A percentile compares a stretch with the other conserved stretches of the same genome.
Conservation (phyloP, 129 eudicot species). For the Flaveria bidentis region DNA sequence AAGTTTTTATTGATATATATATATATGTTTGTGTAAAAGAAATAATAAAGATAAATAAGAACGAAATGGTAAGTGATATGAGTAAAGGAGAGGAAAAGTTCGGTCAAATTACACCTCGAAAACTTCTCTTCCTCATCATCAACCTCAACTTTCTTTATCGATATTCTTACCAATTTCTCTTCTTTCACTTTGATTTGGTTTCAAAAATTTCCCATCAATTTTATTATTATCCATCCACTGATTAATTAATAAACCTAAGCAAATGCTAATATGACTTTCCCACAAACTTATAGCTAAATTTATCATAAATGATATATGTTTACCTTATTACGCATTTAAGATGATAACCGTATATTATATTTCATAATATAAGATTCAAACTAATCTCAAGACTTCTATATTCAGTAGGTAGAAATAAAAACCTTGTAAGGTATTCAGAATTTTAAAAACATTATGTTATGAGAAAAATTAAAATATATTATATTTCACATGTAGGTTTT, state of each 20-base stretch:
- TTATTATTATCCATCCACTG: background rate
- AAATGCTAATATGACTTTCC: too few relatives aligned
- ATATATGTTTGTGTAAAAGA: too few relatives aligned
- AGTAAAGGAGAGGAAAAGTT: constrained; percentile 55
- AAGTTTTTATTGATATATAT: too few relatives aligned
- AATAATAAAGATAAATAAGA: constrained; percentile 1
- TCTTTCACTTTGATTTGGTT: constrained; percentile 43
- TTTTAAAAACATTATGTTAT: too few relatives aligned
- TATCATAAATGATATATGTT: background rate
- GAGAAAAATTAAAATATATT: too few relatives aligned
- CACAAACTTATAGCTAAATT: too few relatives aligned
- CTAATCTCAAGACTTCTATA: background rate
- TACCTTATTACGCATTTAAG: too few relatives aligned
- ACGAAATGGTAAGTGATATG: constrained; percentile 45
- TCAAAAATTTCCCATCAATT: constrained; percentile 27
- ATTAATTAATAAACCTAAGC: too few relatives aligned
- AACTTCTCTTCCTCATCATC: constrained; percentile 77
- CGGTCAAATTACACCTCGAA: constrained; percentile 92
- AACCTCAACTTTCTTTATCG: constrained; percentile 86
- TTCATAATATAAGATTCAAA: background rate
- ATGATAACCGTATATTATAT: background rate
- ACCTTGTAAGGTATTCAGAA: too few relatives aligned
- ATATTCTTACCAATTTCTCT: constrained; percentile 37
- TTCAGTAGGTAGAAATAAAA: too few relatives aligned
- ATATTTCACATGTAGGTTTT: too few relatives aligned